Evolutionary conservation across 2,329 filamentous ascomycete species (phyloP), one percentile per base, ranked within the genome.

Genomic region (Botryotinia globosa): DNA sequence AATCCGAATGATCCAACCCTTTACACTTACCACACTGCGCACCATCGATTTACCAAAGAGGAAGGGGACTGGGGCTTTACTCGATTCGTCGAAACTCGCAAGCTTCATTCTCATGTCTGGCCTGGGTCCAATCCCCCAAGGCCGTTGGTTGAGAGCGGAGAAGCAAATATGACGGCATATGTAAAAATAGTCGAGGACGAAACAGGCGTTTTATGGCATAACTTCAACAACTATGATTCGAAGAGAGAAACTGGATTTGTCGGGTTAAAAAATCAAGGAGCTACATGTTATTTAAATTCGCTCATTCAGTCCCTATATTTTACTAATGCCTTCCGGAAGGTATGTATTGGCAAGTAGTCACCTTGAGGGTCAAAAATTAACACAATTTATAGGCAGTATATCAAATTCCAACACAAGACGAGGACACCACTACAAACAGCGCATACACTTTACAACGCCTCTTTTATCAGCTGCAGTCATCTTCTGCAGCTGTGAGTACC

Each of bases 41-140:
- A 94, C 78, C 96, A 99, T 81, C 92, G 96, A 73, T 99, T 98
- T 82, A 98, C 94, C 6, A 93, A 92, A 75, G 96, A 98, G 61
- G 96, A 99, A 82, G 94, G 94, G 37, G 96, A 99, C 79, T 99
- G 96, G 96, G 96, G 96, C 1, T 99, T 99, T 82, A 99, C 96
- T n/a, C 87, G 95, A 72, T 99, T 98, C 80, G 90, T 94, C 20
- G 96, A 98, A 81, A 87, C 97, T 67, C 88, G 94, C 71, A 91
- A 90, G 79, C 91, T 98, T 81, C 97, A 98, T 80, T 91, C 91
- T 74, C 85, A 90, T 48, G 87, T 89, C 2, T 97, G 92, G 88
- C 92, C 96, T 73, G 88, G 89, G 34, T 84, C 85, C 34, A 84
- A 83, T 54, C 87, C 92, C 73, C 93, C 92, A 14, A 68, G 65